Evolutionary conservation across 78 protist species (phyloP), one percentile per base, ranked within the genome.

Genomic region (Dictyostelium brefeldianum): DNA sequence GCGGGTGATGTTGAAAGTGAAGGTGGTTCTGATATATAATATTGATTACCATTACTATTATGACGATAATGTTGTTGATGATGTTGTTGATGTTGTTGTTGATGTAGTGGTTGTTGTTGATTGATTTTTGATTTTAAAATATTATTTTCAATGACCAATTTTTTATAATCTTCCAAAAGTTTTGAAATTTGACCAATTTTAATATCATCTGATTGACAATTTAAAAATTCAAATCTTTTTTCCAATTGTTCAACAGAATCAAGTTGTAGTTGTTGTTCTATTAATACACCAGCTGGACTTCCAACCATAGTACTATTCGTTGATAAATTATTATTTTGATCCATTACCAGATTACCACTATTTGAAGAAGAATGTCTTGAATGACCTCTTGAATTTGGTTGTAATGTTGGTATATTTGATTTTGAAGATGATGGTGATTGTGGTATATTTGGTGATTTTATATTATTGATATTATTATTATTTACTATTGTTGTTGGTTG

Each of bases 1-100:
- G 92, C 81, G 25, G 92, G 92, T 48, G 92, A 85, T 8, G 92
- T 74, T 25, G 92, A 85, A 12, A 85, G 47, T 41, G 92, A 85
- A 7, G 92, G 62, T 29, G 83, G 71, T 47, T 85, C 92, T 11
- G 92, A 85, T 18, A 29, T 62, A 8, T 62, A 74, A 46, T 64
- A 75, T 36, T 36, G 43, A 36, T 36, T 36, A 5, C 36, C 29
- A 62, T 31, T 14, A 62, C 70, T 62, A 62, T 62, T 62, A 25
- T 62, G 70, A 62, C 70, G 70, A 62, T 25, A 9, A 25, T 62
- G 70, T 25, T 62, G 8, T 22, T 62, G 8, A 11, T 25, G 17
- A 10, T 8, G 8, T 3, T 59, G 25, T 3, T n/a, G 0, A 59
- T 22, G 5, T 4, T 59, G 20, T 1, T 59, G 3, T 8, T n/a